Evolutionary conservation across 495 filamentous ascomycete genomes (phyloP).

Genomic region (Aspergillus saccharolyticus): DNA sequence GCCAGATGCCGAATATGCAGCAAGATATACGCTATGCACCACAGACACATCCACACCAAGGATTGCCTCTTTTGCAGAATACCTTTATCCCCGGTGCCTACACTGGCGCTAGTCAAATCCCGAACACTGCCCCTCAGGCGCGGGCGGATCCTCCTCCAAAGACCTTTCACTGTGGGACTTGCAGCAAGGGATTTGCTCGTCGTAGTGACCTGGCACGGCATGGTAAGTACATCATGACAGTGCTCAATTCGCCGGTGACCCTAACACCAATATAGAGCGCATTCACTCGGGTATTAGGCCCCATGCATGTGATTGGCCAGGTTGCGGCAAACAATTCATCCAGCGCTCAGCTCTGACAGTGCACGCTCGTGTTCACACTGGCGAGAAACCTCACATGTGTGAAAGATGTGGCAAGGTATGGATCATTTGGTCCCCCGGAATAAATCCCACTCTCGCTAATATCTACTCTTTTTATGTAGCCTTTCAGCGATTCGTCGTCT

Average conservation of each 20-base stretch:
- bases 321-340: conserved; percentile 94
- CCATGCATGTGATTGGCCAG: conserved; percentile 85
- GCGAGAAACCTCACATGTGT: conserved; percentile 97
- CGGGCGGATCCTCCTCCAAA: conserved; percentile 59
- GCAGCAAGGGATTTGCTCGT: conserved; percentile 87
- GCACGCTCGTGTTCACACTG: conserved; percentile 90
- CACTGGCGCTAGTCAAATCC: conserved; percentile 29
- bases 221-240: conserved; percentile 55
- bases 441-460: conserved; percentile 2
- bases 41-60: conserved; percentile 49
- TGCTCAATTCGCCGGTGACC: not conserved
- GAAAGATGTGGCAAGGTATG: conserved; percentile 92
- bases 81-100: conserved; percentile 42
- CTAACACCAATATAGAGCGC: conserved; percentile 57
- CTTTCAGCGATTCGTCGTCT: conserved; percentile 98
- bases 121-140: conserved; percentile 33
- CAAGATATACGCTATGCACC: conserved; percentile 52
- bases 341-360: conserved; percentile 97
- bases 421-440: not conserved
- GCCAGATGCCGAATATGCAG: conserved; percentile 43
- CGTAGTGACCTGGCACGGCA: conserved; percentile 93
- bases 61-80: conserved; percentile 54
- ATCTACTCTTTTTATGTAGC: conserved; percentile 44
- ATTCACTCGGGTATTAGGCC: conserved; percentile 91
- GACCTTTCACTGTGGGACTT: conserved; percentile 86